phyloP scores from a whole-genome alignment of 768 basidiomycete genomes.

The Tubosaeta sp. region DNA sequence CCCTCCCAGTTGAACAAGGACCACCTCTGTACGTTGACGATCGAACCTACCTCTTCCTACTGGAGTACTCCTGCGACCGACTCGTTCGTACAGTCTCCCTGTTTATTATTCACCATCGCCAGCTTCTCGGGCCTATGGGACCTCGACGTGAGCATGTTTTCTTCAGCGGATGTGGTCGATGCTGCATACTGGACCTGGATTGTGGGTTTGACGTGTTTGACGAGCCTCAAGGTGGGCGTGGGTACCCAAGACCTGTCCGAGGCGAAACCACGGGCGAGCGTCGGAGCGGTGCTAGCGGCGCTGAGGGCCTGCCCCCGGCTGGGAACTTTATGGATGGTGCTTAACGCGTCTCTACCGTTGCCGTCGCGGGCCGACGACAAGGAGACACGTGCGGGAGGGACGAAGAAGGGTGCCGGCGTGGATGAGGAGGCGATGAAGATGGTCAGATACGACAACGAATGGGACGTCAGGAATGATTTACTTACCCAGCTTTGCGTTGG shows the following conservation, averaged over 20 bases:
- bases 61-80: conserved; percentile 23
- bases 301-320: conserved; percentile 16
- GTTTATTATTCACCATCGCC: conserved; percentile 12
- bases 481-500: conserved; percentile 18
- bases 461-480: conserved; percentile 15
- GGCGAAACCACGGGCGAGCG: conserved; percentile 15
- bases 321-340: conserved; percentile 17
- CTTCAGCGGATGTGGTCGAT: conserved; percentile 18
- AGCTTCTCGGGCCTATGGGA: conserved; percentile 13
- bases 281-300: conserved; percentile 17
- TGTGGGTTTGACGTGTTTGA: conserved; percentile 7
- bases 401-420: not conserved
- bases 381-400: not conserved
- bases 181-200: conserved; percentile 12
- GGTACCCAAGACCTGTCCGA: conserved; percentile 15
- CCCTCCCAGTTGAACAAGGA: conserved; percentile 11
- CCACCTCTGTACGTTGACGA: conserved; percentile 6
- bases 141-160: conserved; percentile 20
- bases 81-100: conserved; percentile 15
- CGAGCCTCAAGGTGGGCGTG: conserved; percentile 19
- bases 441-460: conserved; percentile 3
- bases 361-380: not conserved
- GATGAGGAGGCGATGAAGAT: not conserved
- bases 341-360: conserved; percentile 15
- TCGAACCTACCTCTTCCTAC: conserved; percentile 27